Evolutionary conservation across 805 yeast species (phyloP), one percentile per base, ranked within the genome.

Genomic region (Pichia eremophila): DNA sequence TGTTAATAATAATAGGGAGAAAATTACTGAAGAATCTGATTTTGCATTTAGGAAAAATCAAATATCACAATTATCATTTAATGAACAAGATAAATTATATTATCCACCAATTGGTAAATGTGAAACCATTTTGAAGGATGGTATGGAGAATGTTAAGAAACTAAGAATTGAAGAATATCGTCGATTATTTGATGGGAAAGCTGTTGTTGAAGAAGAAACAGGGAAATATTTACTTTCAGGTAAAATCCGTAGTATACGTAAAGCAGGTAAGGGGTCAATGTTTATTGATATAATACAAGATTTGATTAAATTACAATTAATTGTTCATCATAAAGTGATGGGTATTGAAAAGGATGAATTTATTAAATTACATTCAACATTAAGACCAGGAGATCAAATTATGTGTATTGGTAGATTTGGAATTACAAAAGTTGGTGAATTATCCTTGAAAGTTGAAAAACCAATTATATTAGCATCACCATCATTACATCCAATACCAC

Each of bases 331-430:
- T 56, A 77, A 72, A 54, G 62, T 72, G 47, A 65, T 75, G 66
- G 66, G 63, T 0, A 34, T 74, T 8, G 52, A 67, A 1, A 68
- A 64, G 22, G 74, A 69, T 0, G 71, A 70, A 39, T 81, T 79
- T 52, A 57, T 59, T 5, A 51, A 46, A 1, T 27, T 51, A 1
- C 79, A 74, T 54, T 60, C 61, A 5, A 59, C 66, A 31, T 64
- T 88, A 38, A 71, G 82, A 43, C 74, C 75, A 22, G 96, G 96
- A 0, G 99, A 91, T 58, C 75, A 73, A 40, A 66, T 91, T 4
- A 66, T 77, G 8, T 78, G 82, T 25, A 57, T 64, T 4, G 99
- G 99, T 0, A 60, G 55, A 25, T 89, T 96, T 0, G 86, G 91
- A 27, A 61, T 75, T 3, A 86, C 97, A 0, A 79, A 81, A 46